phyloP scores from a whole-genome alignment of 768 basidiomycete species.

The Termitomyces titanicus region DNA sequence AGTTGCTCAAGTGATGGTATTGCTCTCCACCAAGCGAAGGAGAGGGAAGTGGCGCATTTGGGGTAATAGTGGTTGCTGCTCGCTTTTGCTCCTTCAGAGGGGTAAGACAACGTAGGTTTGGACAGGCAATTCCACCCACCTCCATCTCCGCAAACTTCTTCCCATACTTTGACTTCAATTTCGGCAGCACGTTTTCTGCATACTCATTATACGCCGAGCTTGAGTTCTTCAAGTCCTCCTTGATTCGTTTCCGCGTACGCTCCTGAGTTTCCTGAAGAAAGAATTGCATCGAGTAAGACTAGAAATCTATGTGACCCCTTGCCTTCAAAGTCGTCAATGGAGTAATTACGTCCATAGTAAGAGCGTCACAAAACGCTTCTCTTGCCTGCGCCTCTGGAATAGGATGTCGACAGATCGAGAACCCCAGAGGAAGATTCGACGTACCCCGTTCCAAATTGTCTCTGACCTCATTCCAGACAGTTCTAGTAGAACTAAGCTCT shows the following conservation, averaged over 20 bases:
- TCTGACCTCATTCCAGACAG: constrained; percentile 79
- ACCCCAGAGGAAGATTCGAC: constrained; percentile 11
- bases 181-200: constrained; percentile 75
- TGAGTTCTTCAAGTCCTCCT: constrained; percentile 85
- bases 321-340: constrained; percentile 69
- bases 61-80: constrained; percentile 33
- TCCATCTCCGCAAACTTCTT: constrained; percentile 89
- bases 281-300: not conserved
- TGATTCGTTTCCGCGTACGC: constrained; percentile 86
- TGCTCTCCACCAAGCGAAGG: constrained; percentile 31
- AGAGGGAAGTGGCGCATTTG: constrained; percentile 28
- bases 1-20: constrained; percentile 29
- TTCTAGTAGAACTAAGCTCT: constrained; percentile 59
- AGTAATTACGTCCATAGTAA: constrained; percentile 70
- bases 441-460: constrained; percentile 83
- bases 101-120: not conserved
- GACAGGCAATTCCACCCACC: constrained; percentile 36
- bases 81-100: constrained; percentile 61
- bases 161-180: constrained; percentile 72
- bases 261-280: constrained; percentile 77
- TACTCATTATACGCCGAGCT: constrained; percentile 75
- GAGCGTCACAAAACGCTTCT: constrained; percentile 70
- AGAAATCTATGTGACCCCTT: constrained; percentile 6
- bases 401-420: constrained; percentile 9
- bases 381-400: constrained; percentile 74